Evolutionary conservation across 2,329 filamentous ascomycete species (phyloP).

Genomic region (Diaporthe caulivora): DNA sequence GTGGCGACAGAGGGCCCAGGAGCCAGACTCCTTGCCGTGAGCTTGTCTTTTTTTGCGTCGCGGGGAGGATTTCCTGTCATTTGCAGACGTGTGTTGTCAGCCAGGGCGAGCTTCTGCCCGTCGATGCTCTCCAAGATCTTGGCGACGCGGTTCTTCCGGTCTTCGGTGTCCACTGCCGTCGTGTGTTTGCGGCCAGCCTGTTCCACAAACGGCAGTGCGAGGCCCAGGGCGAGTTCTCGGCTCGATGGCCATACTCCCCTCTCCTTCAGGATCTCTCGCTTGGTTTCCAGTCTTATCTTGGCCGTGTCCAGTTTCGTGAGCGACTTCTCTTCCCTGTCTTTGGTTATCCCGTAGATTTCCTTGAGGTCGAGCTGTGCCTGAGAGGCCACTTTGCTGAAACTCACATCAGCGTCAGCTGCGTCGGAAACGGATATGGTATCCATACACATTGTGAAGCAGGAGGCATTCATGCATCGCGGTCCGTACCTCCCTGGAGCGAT

Average conservation of each 20-base stretch:
- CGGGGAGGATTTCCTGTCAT: neutral
- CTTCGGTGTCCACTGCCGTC: neutral
- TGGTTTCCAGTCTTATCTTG: neutral
- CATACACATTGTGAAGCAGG: neutral
- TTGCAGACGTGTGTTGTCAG: neutral
- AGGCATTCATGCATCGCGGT: neutral
- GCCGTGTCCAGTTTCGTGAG: neutral
- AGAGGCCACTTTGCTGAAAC: neutral
- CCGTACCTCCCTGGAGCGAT: neutral
- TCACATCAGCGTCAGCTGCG: neutral
- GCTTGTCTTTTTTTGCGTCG: neutral
- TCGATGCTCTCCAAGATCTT: slow-evolving; percentile 6
- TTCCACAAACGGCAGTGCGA: slow-evolving; percentile 2
- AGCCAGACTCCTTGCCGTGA: neutral
- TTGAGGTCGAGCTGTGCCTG: slow-evolving; percentile 10
- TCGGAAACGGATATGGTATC: neutral
- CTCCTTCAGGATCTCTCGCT: neutral
- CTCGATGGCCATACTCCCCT: neutral
- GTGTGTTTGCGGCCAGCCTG: neutral
- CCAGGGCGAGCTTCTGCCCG: neutral
- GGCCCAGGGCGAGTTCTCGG: neutral
- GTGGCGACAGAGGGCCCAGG: neutral
- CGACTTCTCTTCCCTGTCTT: neutral
- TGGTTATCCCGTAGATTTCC: neutral
- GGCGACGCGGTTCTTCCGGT: neutral